These are phyloP conservation scores for Arthrocladium fulminans DNA, from an alignment of 2,329 filamentous ascomycete genomes.

Conservation along the genomic window DNA sequence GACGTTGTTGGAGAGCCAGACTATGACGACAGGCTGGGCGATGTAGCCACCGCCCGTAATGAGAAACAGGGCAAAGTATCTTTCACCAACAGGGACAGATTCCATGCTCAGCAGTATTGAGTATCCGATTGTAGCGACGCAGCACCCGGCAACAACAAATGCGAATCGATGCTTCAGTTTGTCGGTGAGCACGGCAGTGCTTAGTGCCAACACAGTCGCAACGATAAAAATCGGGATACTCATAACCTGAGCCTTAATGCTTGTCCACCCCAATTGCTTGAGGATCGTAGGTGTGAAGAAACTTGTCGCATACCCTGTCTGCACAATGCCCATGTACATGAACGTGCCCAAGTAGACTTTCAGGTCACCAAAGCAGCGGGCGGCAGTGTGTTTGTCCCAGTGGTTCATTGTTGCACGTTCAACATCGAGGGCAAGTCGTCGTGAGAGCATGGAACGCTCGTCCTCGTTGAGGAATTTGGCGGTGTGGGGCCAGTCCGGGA, in stretches of 20 bases:
- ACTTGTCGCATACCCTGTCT: constrained; percentile 28
- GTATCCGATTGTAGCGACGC: constrained; percentile 29
- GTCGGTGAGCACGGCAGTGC: constrained; percentile 26
- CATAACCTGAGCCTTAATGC: constrained; percentile 28
- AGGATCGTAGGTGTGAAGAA: constrained; percentile 31
- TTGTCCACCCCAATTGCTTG: constrained; percentile 26
- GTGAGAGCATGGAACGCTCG: constrained; percentile 29
- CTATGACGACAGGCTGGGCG: constrained; percentile 24
- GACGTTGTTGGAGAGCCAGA: constrained; percentile 28
- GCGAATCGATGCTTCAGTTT: constrained; percentile 28
- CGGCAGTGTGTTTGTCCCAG: constrained; percentile 24
- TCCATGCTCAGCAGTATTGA: constrained; percentile 28
- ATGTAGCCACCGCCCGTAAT: constrained; percentile 27
- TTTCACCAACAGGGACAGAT: constrained; percentile 21
- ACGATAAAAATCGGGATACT: constrained; percentile 30
- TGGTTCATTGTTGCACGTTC: constrained; percentile 25
- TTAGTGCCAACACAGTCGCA: constrained; percentile 25
- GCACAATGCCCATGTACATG: constrained; percentile 29
- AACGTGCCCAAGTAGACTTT: constrained; percentile 28
- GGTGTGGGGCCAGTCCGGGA: constrained; percentile 28
- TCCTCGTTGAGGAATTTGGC: constrained; percentile 26
- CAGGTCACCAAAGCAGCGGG: constrained; percentile 26
- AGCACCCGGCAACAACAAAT: constrained; percentile 30
- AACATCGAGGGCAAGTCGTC: constrained; percentile 26
- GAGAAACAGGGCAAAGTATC: constrained; percentile 25